Evolutionary conservation across 345 rosid genomes (phyloP), one percentile per base, ranked within the genome.

Genomic region (Eucalyptus dawsonii): DNA sequence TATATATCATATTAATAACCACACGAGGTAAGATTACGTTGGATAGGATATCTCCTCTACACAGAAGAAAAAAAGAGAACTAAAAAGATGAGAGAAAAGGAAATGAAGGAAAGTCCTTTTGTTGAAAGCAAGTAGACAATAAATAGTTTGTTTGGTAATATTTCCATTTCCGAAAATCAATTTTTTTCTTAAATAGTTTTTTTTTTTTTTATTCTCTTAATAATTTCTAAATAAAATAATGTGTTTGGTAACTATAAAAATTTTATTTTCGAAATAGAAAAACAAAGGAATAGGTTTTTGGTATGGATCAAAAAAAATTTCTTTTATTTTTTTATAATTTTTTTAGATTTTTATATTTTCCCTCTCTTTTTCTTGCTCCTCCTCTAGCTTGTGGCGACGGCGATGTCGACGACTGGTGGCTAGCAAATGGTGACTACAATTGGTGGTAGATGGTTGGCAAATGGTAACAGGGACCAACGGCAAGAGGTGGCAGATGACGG

Each of bases 401-500:
- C 8, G 3, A 7, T 44, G 44, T 2, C 0, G 4, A 51, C 4
- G 0, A 1, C 0, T 51, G 56, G 4, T 51, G 22, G 54, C 54
- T 17, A 51, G 56, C 56, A 0, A 51, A 51, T 51, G 56, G 24
- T 0, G 0, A 51, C 9, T 7, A 7, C 9, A 3, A 0, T 0
- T 0, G 0, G 0, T 7, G 19, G 9, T 51, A 51, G 56, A 16
- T 17, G 56, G 56, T 0, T 51, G 0, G 56, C 56, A 51, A 51
- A 51, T 51, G 0, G 56, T 0, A 7, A 0, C 1, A 7, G 4
- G 56, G 22, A 53, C 56, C 21, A 53, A 17, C 0, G 4, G 4
- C 4, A 0, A 53, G 24, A 17, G 4, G 24, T 1, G 2, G 0
- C 56, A 51, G 0, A 51, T 0, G 4, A 0, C 1, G 9, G 0